These are phyloP conservation scores for Podospora pseudopauciseta DNA, from an alignment of 495 filamentous ascomycete species.

Conservation along the genomic window DNA sequence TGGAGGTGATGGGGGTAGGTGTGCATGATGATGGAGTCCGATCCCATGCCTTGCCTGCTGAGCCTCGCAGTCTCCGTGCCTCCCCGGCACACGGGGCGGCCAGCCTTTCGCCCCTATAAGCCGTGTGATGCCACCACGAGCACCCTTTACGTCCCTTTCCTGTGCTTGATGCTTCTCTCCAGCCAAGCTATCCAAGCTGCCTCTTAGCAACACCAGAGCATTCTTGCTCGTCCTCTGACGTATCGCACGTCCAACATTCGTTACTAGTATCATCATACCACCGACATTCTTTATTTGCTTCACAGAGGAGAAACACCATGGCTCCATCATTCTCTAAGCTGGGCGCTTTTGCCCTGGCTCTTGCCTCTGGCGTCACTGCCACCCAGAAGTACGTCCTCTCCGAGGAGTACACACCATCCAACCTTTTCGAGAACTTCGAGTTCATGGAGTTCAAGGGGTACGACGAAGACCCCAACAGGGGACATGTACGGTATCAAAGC, in stretches of 20 bases:
- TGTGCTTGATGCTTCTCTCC: constrained; percentile 18
- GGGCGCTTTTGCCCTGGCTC: constrained; percentile 39
- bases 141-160: constrained; percentile 14
- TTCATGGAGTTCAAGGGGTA: constrained; percentile 37
- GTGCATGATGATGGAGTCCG: constrained; percentile 1
- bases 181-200: constrained; percentile 25
- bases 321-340: constrained; percentile 42
- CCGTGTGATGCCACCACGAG: constrained; percentile 7
- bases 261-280: constrained; percentile 15
- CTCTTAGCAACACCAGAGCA: constrained; percentile 32
- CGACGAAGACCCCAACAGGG: constrained; percentile 57
- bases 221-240: constrained; percentile 45
- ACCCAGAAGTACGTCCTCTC: constrained; percentile 37
- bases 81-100: background rate
- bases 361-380: constrained; percentile 32
- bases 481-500: constrained; percentile 62
- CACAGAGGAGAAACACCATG: constrained; percentile 31
- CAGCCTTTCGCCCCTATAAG: constrained; percentile 2
- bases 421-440: constrained; percentile 53
- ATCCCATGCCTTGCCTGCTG: background rate
- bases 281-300: constrained; percentile 23
- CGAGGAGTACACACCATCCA: constrained; percentile 44
- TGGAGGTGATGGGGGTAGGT: background rate
- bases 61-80: constrained; percentile 4
- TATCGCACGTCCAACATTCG: constrained; percentile 44